phyloP scores from a whole-genome alignment of 257 asterid genomes.

The Capsicum baccatum region DNA sequence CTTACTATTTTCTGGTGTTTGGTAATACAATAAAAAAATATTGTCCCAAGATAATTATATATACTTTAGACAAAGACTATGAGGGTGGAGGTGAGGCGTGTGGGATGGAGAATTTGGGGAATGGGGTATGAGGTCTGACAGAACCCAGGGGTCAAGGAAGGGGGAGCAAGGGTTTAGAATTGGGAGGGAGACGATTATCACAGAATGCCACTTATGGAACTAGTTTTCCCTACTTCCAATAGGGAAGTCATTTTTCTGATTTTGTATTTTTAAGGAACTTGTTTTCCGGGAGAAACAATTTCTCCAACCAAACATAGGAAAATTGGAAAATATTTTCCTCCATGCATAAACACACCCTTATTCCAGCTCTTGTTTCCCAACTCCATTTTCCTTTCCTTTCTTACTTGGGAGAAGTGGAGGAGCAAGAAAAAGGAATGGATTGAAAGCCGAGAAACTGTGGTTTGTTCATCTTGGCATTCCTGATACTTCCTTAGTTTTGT shows the following conservation, averaged over 20 bases:
- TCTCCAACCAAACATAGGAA: neutral
- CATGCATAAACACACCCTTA: neutral
- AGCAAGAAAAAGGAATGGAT: slow-evolving; percentile 14
- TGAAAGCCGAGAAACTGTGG: neutral
- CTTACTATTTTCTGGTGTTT: neutral
- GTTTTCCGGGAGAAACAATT: neutral
- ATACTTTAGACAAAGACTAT: neutral
- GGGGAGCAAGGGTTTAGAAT: neutral
- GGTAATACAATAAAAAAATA: neutral
- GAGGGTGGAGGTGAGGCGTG: neutral
- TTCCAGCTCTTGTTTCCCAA: slow-evolving; percentile 15
- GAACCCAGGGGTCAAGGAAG: neutral
- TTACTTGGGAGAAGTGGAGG: neutral
- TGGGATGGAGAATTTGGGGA: neutral
- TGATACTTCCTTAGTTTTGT: neutral
- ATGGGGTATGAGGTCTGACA: neutral
- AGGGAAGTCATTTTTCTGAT: neutral
- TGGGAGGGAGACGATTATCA: neutral
- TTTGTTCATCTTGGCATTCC: neutral
- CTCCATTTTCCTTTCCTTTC: neutral
- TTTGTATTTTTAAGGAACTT: neutral
- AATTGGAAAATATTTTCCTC: neutral
- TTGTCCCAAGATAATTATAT: neutral
- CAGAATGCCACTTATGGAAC: neutral
- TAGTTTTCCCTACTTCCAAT: neutral